Evolutionary conservation across 2,329 filamentous ascomycete species (phyloP).

Genomic region (Ophiostoma perfectum): DNA sequence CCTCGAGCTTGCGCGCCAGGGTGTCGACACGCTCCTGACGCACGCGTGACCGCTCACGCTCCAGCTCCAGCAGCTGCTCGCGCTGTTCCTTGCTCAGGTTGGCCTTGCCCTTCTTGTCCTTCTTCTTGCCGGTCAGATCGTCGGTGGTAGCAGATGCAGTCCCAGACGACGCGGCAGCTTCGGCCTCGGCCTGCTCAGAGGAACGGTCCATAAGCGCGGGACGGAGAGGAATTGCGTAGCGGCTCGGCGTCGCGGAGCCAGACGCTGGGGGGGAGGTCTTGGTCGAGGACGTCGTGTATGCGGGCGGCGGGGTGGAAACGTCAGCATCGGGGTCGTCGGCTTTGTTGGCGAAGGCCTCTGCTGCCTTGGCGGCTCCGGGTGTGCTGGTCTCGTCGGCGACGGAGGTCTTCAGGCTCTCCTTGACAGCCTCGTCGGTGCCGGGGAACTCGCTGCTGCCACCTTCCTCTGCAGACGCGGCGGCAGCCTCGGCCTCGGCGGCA

Average conservation of each 20-base stretch:
- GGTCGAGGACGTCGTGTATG: conserved; percentile 19
- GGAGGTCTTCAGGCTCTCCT: conserved; percentile 47
- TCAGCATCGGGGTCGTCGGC: neutral
- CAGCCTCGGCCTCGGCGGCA: conserved; percentile 33
- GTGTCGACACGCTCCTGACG: conserved; percentile 83
- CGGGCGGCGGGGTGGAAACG: neutral
- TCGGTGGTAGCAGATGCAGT: neutral
- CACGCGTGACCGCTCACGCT: conserved; percentile 74
- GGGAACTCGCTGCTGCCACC: conserved; percentile 48
- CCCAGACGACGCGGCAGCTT: conserved; percentile 54
- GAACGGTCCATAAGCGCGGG: conserved; percentile 79
- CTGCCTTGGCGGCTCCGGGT: conserved; percentile 12
- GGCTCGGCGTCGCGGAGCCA: conserved; percentile 38
- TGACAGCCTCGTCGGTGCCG: conserved; percentile 47
- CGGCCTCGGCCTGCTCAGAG: conserved; percentile 69
- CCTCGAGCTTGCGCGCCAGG: conserved; percentile 75
- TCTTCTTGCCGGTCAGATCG: conserved; percentile 55
- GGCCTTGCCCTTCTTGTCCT: conserved; percentile 66
- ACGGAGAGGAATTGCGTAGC: conserved; percentile 62
- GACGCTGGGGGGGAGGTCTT: conserved; percentile 34
- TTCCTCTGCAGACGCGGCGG: neutral
- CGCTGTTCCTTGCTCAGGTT: conserved; percentile 85
- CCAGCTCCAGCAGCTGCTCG: conserved; percentile 83
- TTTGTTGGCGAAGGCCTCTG: conserved; percentile 21
- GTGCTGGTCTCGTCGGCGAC: conserved; percentile 31